Base-by-base conservation (phyloP, 345 rosid genomes). In the Eucalyptus marginata region DNA sequence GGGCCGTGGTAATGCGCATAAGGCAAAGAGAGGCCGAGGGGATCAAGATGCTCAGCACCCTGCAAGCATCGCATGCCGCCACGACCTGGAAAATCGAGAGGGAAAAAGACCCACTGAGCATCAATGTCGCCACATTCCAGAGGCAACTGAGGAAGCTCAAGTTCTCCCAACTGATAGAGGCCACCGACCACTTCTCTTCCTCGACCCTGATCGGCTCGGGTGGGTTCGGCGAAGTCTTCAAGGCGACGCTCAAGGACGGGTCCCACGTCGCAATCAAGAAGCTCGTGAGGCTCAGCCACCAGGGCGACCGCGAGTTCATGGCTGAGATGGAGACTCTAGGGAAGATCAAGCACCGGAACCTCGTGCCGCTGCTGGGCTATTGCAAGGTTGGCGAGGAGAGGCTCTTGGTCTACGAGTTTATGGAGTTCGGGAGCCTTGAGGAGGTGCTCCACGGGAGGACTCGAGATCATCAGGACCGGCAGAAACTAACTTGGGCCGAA, bases 301-400 rank as follows among this genome's bases (percentile, higher is more conserved):
- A 97, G 88, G 99, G 99, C 13, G 99, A 97, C 56, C 89, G 99
- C 31, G 99, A 97, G 92, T 97, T 97, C 93, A 97, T 96, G 99
- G 99, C 99, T 0, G 99, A 97, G 58, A 97, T 97, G 99, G 99
- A 97, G 91, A 97, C 99, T 27, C 89, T 97, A 7, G 99, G 99
- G 51, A 97, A 97, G 94, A 97, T 97, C 87, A 97, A 97, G 92
- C 99, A 97, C 62, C 93, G 92, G 89, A 97, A 97, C 91, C 98
- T 97, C 18, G 99, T 97, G 51, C 99, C 99, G 17, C 91, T 97
- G 2, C 90, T 96, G 16, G 99, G 99, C 13, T 97, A 97, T 59
- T 97, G 99, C 93, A 95, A 96, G 88, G 86, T 97, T 6, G 99
- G 99, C 0, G 99, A 97, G 88, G 99, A 97, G 88, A 97, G 99